Evolutionary conservation across 2,329 filamentous ascomycete species (phyloP), one percentile per base, ranked within the genome.

Genomic region (Neoascochyta sp.): DNA sequence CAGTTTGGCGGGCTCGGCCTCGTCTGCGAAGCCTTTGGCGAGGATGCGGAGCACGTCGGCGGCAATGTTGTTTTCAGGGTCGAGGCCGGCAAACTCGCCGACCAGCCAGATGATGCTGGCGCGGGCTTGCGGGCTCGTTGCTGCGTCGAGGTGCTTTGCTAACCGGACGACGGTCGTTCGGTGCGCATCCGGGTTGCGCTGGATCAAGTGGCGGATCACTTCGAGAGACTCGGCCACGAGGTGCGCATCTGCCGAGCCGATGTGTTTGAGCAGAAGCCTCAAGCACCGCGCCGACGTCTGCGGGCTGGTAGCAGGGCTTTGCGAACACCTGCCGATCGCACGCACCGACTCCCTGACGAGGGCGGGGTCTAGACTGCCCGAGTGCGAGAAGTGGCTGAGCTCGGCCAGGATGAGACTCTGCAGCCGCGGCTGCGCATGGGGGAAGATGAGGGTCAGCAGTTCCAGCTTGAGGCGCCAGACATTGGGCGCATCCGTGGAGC

Each of bases 61-160:
- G 0, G 92, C 92, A 39, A 98, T 90, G 51, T 93, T 94, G 57
- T 92, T 81, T 37, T 89, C 81, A 7, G 81, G 76, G 33, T 87
- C 79, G 3, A 83, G 64, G 0, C 87, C 86, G 0, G 90, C 80
- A 50, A 93, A 96, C 62, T 98, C 92, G 24, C 92, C 92, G 0
- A 96, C 89, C 1, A 98, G 77, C 92, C 92, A 98, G 48, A 98
- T 84, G 42, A 98, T 95, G 27, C 86, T 95, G 3, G 92, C 92
- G 45, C 92, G 76, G 3, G 92, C 92, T 39, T 88, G 83, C 1
- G 92, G 81, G 39, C 92, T 89, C 0, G 84, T 86, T 2, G 88
- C 86, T 3, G 83, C 84, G 54, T 95, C 92, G 2, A 98, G 76
- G 40, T 95, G 89, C 63, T 88, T 92, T 5, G 92, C 92, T 27